These are phyloP conservation scores for Stromatinia cepivora DNA, from an alignment of 2,329 filamentous ascomycete species.

Conservation along the genomic window DNA sequence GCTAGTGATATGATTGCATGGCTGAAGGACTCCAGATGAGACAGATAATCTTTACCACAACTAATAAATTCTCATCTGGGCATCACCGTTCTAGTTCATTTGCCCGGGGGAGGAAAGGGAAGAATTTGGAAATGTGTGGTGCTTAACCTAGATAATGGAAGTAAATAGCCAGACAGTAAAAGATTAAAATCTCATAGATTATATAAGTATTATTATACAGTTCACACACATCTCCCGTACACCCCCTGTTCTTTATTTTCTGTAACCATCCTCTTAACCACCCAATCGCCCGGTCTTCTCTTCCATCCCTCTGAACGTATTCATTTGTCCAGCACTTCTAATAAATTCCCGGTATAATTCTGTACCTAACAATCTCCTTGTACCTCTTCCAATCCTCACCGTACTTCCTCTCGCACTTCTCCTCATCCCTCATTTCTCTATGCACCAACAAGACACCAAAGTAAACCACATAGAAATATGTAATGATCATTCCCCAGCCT, in stretches of 20 bases:
- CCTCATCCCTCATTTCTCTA: constrained; percentile 82
- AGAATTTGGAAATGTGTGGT: too few species aligned
- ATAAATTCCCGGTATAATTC: constrained; percentile 78
- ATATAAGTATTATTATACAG: background rate
- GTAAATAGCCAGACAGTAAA: too few species aligned
- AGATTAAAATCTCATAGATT: background rate
- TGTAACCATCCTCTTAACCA: background rate
- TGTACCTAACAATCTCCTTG: constrained; percentile 73
- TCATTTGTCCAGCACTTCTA: constrained; percentile 43
- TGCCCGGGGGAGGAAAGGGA: too few species aligned
- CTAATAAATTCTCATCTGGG: too few species aligned
- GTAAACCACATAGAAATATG: constrained; percentile 93
- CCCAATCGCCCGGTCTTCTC: background rate
- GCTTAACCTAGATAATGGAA: too few species aligned
- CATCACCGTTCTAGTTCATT: too few species aligned
- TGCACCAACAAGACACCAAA: constrained; percentile 86
- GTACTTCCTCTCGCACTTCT: constrained; percentile 89
- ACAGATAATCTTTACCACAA: too few species aligned
- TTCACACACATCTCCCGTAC: background rate
- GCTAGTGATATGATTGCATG: too few species aligned
- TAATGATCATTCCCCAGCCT: constrained; percentile 84
- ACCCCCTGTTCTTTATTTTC: background rate
- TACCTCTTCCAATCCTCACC: constrained; percentile 91
- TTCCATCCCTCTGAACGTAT: background rate
- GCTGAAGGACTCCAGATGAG: too few species aligned